Base-by-base conservation (phyloP, 768 basidiomycete genomes). In the Lactarius pseudohatsudake region DNA sequence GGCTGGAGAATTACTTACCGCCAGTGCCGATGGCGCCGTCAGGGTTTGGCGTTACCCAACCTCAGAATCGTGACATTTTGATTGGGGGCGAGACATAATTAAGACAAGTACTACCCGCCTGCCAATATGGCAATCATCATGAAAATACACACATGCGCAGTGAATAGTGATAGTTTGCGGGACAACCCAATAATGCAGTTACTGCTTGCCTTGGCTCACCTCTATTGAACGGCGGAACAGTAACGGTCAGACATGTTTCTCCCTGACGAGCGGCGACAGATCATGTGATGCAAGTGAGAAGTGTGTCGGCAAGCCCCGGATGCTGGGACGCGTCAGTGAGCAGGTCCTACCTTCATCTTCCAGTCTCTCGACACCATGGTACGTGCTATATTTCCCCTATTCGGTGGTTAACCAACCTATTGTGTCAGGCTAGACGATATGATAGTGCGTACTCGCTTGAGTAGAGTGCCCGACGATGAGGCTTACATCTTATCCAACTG, bases 21-120 rank as follows among this genome's bases (percentile, higher is more conserved):
- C 94, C 1, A 92, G 94, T 72, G 90, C 91, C 22, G 96, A 98
- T 75, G 95, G 96, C 20, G 90, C 88, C 9, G 90, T 90, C 64
- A 96, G 95, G 76, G 86, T 98, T 18, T 98, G 96, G 96, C 81
- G 83, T 70, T 78, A 84, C 69, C 78, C 83, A 38, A 60, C 64
- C 26, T 59, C 62, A 34, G 61, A 26, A 8, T 45, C 61, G 41
- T 70, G 53, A 69, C 22, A 67, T 18, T 16, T 58, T 20, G 45
- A 43, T 62, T 43, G 36, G 47, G 45, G 36, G 32, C 15, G 3
- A 32, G 22, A 22, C 50, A 54, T 62, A 40, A 26, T 62, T 58
- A 34, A 64, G 58, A 56, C 53, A 63, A 59, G 38, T 55, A 32
- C 20, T 36, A 26, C 50, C 41, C 32, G 56, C 56, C 30, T 34